Conservation (phyloP, 208 protist species). For the Trichomonas tenax region DNA sequence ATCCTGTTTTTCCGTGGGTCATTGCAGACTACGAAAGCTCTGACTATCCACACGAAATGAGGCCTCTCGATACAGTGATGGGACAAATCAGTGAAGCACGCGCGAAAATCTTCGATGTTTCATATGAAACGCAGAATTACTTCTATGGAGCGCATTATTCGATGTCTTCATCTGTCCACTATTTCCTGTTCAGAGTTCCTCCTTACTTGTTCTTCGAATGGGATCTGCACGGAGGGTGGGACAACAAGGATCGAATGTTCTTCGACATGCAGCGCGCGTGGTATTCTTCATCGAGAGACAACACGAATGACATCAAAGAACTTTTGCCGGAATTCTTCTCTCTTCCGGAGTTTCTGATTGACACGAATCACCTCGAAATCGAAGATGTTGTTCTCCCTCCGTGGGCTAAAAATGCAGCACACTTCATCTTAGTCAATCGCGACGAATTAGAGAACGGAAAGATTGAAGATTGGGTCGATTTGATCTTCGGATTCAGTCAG, state of each 20-base stretch:
- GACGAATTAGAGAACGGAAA: background rate
- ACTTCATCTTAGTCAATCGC: background rate
- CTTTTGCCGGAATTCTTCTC: background rate
- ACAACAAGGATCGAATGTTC: background rate
- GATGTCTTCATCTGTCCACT: background rate
- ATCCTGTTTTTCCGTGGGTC: background rate
- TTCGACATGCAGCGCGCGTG: background rate
- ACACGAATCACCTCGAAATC: background rate
- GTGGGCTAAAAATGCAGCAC: background rate
- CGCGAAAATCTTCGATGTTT: background rate
- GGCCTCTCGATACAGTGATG: background rate
- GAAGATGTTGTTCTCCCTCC: background rate
- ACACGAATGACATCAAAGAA: background rate
- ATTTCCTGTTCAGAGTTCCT: background rate
- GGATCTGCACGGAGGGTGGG: background rate
- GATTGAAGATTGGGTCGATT: background rate
- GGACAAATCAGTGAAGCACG: background rate
- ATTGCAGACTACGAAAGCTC: background rate
- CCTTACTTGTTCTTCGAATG: background rate
- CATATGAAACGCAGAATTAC: background rate
- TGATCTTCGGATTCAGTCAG: background rate
- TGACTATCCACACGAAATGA: background rate
- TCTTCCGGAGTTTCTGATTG: background rate
- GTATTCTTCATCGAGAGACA: background rate
- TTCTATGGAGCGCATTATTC: constrained; percentile 1